Base-by-base conservation (phyloP, 148 eudicot species). In the Bassia scoparia region DNA sequence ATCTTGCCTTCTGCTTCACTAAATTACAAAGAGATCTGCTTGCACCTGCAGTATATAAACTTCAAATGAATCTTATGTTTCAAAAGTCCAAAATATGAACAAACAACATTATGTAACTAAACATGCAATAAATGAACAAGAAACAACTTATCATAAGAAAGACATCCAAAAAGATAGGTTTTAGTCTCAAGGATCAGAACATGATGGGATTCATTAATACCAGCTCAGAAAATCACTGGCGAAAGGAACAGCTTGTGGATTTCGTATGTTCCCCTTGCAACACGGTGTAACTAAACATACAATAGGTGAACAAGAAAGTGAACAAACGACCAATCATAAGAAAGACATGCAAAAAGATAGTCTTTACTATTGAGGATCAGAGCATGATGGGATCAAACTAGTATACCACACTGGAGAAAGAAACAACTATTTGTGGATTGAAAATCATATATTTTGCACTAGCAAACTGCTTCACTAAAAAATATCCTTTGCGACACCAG, bases 1-100 rank as follows among this genome's bases (percentile, higher is more conserved):
- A 95, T 95, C 87, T 48, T 90, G 72, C 49, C 34, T 69, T 69
- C 34, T n/a, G 59, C 33, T 24, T 38, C 5, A 49, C 58, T 23
- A 14, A 60, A 29, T 27, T 34, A 26, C 18, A 10, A 16, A 2
- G 34, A 27, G 41, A 26, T 52, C 69, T 43, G 53, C 15, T 31
- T 41, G 53, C 56, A 38, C 26, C 62, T 41, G 66, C 46, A 26
- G 43, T 38, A 31, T 14, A 56, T 17, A 18, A 62, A 5, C 1
- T 33, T 34, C 44, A 62, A 15, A 29, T 2, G 26, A 62, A 20
- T 61, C 29, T 55, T 7, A 7, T 55, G 60, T n/a, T 58, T 58
- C 3, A 11, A 58, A 26, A 2, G 4, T 11, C 3, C 10, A 11
- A 26, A 27, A 58, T 26, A 24, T 26, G 62, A 58, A 24, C 33